Conservation (phyloP, 2,329 filamentous ascomycete species). For the Tolypocladium cylindrosporum region DNA sequence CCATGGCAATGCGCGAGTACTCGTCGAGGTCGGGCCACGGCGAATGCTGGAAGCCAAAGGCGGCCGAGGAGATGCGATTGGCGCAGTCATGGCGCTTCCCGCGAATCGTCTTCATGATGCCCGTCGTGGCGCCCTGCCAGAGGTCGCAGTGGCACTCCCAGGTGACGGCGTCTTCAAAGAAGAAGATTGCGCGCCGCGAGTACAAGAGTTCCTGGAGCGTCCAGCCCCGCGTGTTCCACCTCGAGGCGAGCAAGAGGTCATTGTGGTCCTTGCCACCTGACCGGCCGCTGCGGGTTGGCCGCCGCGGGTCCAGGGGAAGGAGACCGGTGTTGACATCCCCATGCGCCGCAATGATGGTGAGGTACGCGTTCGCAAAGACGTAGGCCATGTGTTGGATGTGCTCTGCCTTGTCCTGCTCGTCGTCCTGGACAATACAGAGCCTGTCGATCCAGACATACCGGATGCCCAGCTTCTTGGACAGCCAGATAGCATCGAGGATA, state of each 20-base stretch:
- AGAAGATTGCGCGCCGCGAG: conserved; percentile 30
- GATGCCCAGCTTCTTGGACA: conserved; percentile 31
- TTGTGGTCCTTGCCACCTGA: conserved; percentile 20
- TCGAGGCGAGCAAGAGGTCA: conserved; percentile 26
- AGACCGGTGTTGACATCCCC: conserved; percentile 28
- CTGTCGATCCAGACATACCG: conserved; percentile 36
- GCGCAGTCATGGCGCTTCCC: conserved; percentile 22
- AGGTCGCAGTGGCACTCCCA: conserved; percentile 37
- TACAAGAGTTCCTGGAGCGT: conserved; percentile 33
- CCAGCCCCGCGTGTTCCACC: conserved; percentile 31
- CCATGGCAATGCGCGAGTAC: conserved; percentile 31
- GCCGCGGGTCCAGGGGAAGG: conserved; percentile 23
- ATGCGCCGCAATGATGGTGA: conserved; percentile 33
- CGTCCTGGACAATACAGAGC: conserved; percentile 35
- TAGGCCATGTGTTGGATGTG: conserved; percentile 34
- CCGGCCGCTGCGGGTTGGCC: conserved; percentile 14
- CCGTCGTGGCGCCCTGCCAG: conserved; percentile 25
- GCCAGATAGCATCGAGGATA: conserved; percentile 33
- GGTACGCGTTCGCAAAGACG: conserved; percentile 32
- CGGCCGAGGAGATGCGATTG: conserved; percentile 19
- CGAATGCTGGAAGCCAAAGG: conserved; percentile 27
- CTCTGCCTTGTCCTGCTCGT: conserved; percentile 25
- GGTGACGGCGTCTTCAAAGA: conserved; percentile 31
- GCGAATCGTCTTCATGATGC: conserved; percentile 19
- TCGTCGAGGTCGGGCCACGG: conserved; percentile 37